Conservation (phyloP, 768 basidiomycete species). For the Rhodotorula sphaerocarpa region DNA sequence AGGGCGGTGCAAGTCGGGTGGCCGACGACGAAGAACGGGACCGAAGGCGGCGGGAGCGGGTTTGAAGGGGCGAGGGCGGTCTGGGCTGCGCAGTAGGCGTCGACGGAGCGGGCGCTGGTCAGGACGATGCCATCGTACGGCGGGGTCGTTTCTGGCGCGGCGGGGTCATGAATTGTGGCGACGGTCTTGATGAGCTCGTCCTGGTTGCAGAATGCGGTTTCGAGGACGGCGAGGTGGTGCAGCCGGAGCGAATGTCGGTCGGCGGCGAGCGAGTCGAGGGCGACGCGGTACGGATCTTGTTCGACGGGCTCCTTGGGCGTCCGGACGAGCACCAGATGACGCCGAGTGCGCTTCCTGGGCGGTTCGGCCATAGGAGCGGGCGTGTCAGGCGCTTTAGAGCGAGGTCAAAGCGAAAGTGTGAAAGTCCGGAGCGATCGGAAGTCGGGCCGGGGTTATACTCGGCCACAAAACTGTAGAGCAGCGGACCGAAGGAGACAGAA, state of each 20-base stretch:
- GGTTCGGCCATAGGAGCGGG: neutral
- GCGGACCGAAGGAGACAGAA: neutral
- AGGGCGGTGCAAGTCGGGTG: conserved; percentile 52
- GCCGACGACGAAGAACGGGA: conserved; percentile 75
- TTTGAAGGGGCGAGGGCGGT: conserved; percentile 31
- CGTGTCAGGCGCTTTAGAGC: no score
- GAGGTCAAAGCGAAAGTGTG: no score
- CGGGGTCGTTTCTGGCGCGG: conserved; percentile 8
- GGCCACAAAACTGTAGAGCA: no score
- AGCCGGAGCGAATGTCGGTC: neutral
- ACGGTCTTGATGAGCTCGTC: conserved; percentile 48
- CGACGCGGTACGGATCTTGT: neutral
- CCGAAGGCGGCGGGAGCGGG: conserved; percentile 17
- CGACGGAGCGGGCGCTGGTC: conserved; percentile 68
- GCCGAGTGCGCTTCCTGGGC: neutral
- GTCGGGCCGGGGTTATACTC: no score
- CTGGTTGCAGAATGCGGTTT: conserved; percentile 56
- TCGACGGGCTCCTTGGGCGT: conserved; percentile 40
- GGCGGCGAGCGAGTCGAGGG: neutral
- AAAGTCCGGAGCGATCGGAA: no score
- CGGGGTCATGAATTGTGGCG: conserved; percentile 42
- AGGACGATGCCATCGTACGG: conserved; percentile 60
- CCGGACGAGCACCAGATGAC: conserved; percentile 47
- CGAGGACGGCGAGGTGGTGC: conserved; percentile 60
- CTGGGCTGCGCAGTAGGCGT: conserved; percentile 56